phyloP scores from a whole-genome alignment of 2,329 filamentous ascomycete species.

The Xylaria sp. region DNA sequence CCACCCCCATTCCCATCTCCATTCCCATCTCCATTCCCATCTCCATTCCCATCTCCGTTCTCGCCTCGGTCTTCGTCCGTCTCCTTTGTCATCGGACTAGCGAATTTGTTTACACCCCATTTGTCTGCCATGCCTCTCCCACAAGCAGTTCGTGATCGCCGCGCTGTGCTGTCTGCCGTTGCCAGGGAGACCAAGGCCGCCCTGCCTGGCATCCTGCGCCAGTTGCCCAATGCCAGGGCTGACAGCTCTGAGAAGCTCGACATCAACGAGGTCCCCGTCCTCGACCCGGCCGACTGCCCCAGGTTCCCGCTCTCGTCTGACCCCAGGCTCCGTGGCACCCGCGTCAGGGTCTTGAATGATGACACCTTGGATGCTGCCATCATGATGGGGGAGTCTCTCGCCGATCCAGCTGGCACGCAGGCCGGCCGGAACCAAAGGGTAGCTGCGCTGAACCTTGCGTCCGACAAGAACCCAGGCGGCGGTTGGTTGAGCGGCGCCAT shows the following conservation, averaged over 20 bases:
- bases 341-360: slow-evolving; percentile 63
- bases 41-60: not conserved
- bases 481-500: slow-evolving; percentile 63
- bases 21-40: not conserved
- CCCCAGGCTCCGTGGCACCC: slow-evolving; percentile 26
- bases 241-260: slow-evolving; percentile 53
- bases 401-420: not conserved
- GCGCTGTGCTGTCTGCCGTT: slow-evolving; percentile 52
- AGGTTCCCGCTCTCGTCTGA: slow-evolving; percentile 43
- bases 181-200: slow-evolving; percentile 60
- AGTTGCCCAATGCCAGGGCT: slow-evolving; percentile 56
- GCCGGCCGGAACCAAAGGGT: slow-evolving; percentile 48
- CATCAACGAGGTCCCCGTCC: slow-evolving; percentile 52
- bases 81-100: not conserved
- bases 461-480: slow-evolving; percentile 60
- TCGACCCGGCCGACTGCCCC: slow-evolving; percentile 58
- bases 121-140: slow-evolving; percentile 28
- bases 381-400: slow-evolving; percentile 45
- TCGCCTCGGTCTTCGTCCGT: not conserved
- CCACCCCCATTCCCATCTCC: no score
- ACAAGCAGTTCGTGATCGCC: slow-evolving; percentile 29
- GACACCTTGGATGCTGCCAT: slow-evolving; percentile 70
- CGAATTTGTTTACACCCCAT: not conserved
- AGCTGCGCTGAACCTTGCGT: slow-evolving; percentile 68
- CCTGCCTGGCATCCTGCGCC: slow-evolving; percentile 59